A percentile compares a stretch with the other conserved stretches of the same genome.
Conservation (phyloP, 2,329 filamentous ascomycete species). For the Penicillium rolfsii region DNA sequence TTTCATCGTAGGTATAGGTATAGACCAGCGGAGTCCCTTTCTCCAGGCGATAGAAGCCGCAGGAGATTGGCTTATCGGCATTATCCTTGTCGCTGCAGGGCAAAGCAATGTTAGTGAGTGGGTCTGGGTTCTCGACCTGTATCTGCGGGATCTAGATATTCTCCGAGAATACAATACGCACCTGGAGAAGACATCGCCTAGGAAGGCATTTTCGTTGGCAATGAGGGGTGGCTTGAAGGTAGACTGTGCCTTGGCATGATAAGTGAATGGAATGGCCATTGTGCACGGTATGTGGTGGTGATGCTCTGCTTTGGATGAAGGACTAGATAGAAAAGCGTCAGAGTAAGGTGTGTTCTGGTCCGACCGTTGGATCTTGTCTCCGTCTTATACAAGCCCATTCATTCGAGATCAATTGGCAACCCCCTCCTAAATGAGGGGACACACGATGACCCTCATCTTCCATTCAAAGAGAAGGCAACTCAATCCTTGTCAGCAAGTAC, state of each 20-base stretch:
- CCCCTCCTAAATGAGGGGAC: constrained; percentile 14
- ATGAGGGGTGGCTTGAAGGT: constrained; percentile 67
- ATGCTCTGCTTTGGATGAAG: not conserved
- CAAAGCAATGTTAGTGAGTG: constrained; percentile 4
- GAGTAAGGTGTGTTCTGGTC: not conserved
- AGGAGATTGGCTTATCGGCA: constrained; percentile 62
- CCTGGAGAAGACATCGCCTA: constrained; percentile 65
- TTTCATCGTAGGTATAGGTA: constrained; percentile 71
- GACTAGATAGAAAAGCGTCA: not conserved
- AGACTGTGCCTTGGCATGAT: constrained; percentile 62
- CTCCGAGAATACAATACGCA: constrained; percentile 28
- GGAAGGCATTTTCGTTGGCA: constrained; percentile 68
- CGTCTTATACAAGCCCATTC: not conserved
- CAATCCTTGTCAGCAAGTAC: constrained; percentile 6
- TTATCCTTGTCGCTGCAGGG: constrained; percentile 55
- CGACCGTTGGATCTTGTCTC: not conserved
- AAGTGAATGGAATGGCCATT: constrained; percentile 51
- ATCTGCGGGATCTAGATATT: not conserved
- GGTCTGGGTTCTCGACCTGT: not conserved
- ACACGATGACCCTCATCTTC: not conserved
- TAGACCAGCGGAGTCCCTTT: constrained; percentile 70
- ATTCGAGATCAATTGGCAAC: not conserved
- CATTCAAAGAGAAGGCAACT: constrained; percentile 11
- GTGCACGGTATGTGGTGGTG: constrained; percentile 27
- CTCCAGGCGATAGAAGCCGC: constrained; percentile 69